A percentile compares a stretch with the other conserved stretches of the same genome.
phyloP scores from a whole-genome alignment of 1,284 basidiomycete genomes.

The Ustilago cynodontis region DNA sequence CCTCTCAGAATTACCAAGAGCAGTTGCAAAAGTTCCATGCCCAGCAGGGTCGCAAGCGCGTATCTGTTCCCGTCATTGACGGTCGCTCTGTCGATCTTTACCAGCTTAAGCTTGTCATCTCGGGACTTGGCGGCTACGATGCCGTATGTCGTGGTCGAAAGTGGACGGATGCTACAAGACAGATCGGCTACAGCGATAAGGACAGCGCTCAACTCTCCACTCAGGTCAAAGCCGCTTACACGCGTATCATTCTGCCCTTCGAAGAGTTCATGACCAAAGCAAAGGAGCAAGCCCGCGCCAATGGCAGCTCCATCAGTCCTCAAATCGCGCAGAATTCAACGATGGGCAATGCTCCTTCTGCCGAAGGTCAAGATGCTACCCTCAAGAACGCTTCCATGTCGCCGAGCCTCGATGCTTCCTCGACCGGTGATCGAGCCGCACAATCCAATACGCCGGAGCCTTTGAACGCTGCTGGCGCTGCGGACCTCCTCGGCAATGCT shows the following conservation, averaged over 20 bases:
- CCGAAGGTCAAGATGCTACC: conserved; percentile 14
- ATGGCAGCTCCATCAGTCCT: conserved; percentile 27
- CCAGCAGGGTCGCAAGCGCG: conserved; percentile 75
- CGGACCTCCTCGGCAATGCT: conserved; percentile 28
- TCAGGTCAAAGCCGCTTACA: conserved; percentile 89
- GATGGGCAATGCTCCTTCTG: conserved; percentile 15
- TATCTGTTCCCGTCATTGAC: conserved; percentile 91
- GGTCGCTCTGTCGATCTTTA: conserved; percentile 92
- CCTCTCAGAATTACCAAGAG: conserved; percentile 96
- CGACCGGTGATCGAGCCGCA: conserved; percentile 9
- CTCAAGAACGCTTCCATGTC: conserved; percentile 29
- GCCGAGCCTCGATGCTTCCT: conserved; percentile 31
- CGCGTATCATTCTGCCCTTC: conserved; percentile 90
- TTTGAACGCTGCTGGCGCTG: conserved; percentile 23
- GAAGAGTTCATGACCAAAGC: conserved; percentile 82
- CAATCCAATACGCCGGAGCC: conserved; percentile 46
- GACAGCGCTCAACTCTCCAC: conserved; percentile 79
- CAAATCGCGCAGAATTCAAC: conserved; percentile 29
- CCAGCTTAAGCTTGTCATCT: conserved; percentile 90
- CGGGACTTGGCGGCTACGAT: conserved; percentile 86
- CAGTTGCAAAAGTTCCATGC: conserved; percentile 80
- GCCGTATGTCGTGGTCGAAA: conserved; percentile 81
- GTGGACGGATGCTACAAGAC: conserved; percentile 86
- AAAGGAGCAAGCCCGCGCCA: conserved; percentile 56
- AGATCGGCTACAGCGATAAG: conserved; percentile 80